phyloP scores from a whole-genome alignment of 495 filamentous ascomycete species.

The Aspergillus conjunctus region DNA sequence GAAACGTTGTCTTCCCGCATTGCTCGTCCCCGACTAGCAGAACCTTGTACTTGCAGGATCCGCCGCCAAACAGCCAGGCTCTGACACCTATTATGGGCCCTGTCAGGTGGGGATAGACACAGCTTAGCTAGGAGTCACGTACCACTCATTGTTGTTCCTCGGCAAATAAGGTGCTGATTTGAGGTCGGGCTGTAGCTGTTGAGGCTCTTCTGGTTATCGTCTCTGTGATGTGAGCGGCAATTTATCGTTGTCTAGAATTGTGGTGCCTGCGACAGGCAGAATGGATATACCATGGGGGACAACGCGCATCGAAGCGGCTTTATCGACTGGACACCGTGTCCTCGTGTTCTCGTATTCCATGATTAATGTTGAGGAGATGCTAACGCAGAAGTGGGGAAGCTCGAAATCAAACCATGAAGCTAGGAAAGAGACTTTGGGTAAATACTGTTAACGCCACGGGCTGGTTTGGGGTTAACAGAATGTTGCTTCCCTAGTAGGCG shows the following conservation, averaged over 20 bases:
- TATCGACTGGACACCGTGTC: no score
- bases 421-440: no score
- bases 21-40: conserved; percentile 1
- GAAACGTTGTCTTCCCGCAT: conserved; percentile 8
- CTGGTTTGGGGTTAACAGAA: no score
- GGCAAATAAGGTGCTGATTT: background rate
- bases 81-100: background rate
- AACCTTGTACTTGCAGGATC: background rate
- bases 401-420: no score
- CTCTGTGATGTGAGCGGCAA: background rate
- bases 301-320: no score
- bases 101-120: background rate
- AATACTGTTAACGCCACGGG: no score
- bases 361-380: no score
- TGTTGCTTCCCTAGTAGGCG: no score
- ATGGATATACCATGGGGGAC: no score
- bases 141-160: background rate
- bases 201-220: background rate
- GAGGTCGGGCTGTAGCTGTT: background rate
- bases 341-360: no score
- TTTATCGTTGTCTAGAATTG: background rate
- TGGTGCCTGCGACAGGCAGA: conserved; percentile 4
- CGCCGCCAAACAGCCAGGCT: conserved; percentile 1
- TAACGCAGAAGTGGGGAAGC: no score
- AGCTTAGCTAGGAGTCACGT: background rate